Percentiles rank a stretch among this genome's conserved stretches.
phyloP scores from a whole-genome alignment of 768 basidiomycete species.

The Lactifluus hygrophoroides region DNA sequence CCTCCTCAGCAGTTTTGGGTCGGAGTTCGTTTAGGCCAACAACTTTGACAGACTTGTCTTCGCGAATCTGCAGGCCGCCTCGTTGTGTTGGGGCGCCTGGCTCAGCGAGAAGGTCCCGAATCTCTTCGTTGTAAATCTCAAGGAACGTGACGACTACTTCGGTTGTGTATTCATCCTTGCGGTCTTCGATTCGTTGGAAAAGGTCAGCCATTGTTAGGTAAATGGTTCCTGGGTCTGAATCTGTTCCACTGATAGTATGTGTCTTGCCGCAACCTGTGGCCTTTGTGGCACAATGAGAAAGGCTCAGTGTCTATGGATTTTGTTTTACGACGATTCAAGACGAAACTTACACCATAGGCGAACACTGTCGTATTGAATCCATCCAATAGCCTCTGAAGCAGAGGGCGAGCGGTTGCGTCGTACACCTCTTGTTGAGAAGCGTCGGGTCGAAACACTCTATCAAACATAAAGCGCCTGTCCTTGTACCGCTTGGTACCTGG shows the following conservation, averaged over 20 bases:
- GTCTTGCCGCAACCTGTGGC: constrained; percentile 99
- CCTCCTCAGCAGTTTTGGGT: constrained; percentile 81
- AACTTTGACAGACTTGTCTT: constrained; percentile 90
- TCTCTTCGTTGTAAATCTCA: constrained; percentile 99
- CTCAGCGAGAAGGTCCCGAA: constrained; percentile 87
- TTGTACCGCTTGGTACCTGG: constrained; percentile 92
- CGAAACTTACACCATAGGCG: constrained; percentile 85
- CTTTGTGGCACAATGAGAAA: constrained; percentile 33
- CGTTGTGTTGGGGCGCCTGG: constrained; percentile 52
- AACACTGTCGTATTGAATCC: constrained; percentile 98
- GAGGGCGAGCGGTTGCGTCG: constrained; percentile 73
- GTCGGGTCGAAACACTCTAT: constrained; percentile 79
- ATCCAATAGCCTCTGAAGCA: constrained; percentile 78
- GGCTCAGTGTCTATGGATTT: background rate
- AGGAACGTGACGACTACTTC: constrained; percentile 92
- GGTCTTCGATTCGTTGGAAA: constrained; percentile 86
- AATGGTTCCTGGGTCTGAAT: constrained; percentile 83
- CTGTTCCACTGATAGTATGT: constrained; percentile 94
- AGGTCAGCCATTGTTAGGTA: constrained; percentile 97
- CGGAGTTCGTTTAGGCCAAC: constrained; percentile 74
- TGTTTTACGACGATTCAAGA: background rate
- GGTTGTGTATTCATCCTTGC: constrained; percentile 74
- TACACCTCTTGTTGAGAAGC: constrained; percentile 84
- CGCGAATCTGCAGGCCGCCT: constrained; percentile 87
- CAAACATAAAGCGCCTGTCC: constrained; percentile 96